Conservation (phyloP, 345 rosid species). For the Hirschfeldia incana region DNA sequence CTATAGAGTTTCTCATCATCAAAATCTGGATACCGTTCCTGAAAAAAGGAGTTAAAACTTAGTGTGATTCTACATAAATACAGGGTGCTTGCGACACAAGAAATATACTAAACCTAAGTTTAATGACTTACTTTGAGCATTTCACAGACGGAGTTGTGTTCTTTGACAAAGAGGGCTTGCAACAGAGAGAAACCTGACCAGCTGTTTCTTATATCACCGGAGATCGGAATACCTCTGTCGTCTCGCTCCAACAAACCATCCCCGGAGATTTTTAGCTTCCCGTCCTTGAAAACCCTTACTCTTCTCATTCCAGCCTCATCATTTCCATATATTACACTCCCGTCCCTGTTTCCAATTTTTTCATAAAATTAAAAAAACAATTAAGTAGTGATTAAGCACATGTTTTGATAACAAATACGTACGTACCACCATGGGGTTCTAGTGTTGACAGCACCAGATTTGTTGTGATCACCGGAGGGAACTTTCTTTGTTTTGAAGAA, state of each 20-base stretch:
- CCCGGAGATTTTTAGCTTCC: constrained; percentile 54
- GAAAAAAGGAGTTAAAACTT: neutral
- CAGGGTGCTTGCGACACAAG: neutral
- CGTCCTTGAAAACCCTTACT: constrained; percentile 72
- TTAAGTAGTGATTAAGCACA: neutral
- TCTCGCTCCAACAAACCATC: constrained; percentile 62
- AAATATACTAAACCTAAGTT: neutral
- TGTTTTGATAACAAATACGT: constrained; percentile 7
- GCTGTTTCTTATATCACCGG: constrained; percentile 75
- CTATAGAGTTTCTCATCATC: constrained; percentile 68
- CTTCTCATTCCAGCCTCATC: constrained; percentile 58
- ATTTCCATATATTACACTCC: constrained; percentile 75
- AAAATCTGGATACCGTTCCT: constrained; percentile 55
- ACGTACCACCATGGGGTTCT: constrained; percentile 91
- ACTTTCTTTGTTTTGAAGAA: constrained; percentile 60
- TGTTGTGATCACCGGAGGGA: constrained; percentile 40
- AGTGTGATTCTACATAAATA: neutral
- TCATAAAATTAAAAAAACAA: neutral
- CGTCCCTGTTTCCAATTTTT: constrained; percentile 51
- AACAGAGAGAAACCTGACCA: constrained; percentile 80
- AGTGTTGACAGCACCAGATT: constrained; percentile 56
- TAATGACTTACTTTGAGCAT: constrained; percentile 39
- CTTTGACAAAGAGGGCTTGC: constrained; percentile 68
- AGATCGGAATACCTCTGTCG: constrained; percentile 61
- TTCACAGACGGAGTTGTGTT: constrained; percentile 68